Evolutionary conservation across 306 rosid species (phyloP).

Genomic region (Quercus mongolica): DNA sequence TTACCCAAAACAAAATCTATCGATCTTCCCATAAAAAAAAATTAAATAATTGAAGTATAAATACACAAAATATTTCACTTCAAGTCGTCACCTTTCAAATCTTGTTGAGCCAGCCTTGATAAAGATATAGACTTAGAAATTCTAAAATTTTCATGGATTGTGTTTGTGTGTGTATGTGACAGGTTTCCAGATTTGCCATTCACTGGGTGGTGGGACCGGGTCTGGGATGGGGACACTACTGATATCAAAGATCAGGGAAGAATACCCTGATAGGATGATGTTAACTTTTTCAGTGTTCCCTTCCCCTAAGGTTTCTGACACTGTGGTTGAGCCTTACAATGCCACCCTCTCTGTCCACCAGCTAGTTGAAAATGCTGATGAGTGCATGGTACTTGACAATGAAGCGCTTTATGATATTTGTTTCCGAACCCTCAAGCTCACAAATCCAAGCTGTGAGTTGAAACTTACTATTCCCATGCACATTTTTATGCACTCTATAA

Average conservation of each 20-base stretch:
- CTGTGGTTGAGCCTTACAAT: constrained; percentile 90
- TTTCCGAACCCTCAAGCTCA: constrained; percentile 89
- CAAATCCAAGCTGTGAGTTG: constrained; percentile 81
- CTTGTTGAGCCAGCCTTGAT: too few relatives aligned
- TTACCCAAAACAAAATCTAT: too few relatives aligned
- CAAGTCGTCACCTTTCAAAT: too few relatives aligned
- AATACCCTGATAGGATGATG: constrained; percentile 94
- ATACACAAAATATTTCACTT: too few relatives aligned
- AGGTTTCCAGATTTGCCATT: constrained; percentile 92
- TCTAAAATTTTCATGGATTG: background rate
- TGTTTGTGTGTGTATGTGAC: background rate
- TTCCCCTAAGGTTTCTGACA: constrained; percentile 82
- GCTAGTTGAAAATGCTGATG: constrained; percentile 84
- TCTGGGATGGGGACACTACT: constrained; percentile 91
- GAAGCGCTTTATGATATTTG: constrained; percentile 93
- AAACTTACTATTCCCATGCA: background rate
- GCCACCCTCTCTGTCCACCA: constrained; percentile 91
- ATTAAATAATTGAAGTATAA: too few relatives aligned
- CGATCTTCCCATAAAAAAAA: too few relatives aligned
- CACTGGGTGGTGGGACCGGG: constrained; percentile 95
- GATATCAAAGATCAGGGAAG: constrained; percentile 94
- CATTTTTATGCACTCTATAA: background rate
- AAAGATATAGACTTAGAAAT: background rate
- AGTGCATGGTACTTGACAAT: constrained; percentile 87
- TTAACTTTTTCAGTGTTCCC: constrained; percentile 90